A percentile compares a stretch with the other conserved stretches of the same genome.
phyloP scores from a whole-genome alignment of 805 yeast species.

The Suhomyces kilbournensis region DNA sequence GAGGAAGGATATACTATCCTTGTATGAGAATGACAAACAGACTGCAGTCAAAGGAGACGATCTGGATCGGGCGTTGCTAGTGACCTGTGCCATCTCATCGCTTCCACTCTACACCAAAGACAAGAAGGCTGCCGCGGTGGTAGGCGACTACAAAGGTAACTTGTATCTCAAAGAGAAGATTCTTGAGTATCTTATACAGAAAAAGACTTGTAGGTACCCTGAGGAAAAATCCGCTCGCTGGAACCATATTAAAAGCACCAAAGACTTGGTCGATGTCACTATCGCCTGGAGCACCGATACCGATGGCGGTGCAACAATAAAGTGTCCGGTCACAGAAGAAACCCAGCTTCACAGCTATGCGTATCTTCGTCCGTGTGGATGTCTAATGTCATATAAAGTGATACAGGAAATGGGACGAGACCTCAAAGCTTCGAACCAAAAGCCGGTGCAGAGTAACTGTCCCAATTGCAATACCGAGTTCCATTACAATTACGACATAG shows the following conservation, averaged over 20 bases:
- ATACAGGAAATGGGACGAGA: slow-evolving; percentile 17
- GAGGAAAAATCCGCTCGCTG: not conserved
- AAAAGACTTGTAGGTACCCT: not conserved
- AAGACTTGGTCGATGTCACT: slow-evolving; percentile 25
- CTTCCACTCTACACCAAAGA: slow-evolving; percentile 31
- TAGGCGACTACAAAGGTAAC: slow-evolving; percentile 66
- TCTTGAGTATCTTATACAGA: slow-evolving; percentile 34
- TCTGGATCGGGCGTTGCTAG: slow-evolving; percentile 32
- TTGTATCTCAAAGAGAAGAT: slow-evolving; percentile 63
- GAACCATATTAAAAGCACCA: slow-evolving; percentile 20
- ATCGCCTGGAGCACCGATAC: slow-evolving; percentile 16
- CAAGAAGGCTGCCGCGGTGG: slow-evolving; percentile 42
- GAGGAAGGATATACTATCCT: slow-evolving; percentile 46
- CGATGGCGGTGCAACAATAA: slow-evolving; percentile 12
- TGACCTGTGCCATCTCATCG: slow-evolving; percentile 48
- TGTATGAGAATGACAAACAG: slow-evolving; percentile 18
- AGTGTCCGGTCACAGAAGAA: slow-evolving; percentile 33
- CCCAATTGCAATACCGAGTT: slow-evolving; percentile 30
- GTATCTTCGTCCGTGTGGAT: slow-evolving; percentile 39
- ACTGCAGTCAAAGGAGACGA: slow-evolving; percentile 13
- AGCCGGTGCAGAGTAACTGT: slow-evolving; percentile 20
- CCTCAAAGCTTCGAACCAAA: slow-evolving; percentile 1
- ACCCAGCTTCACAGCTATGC: slow-evolving; percentile 18
- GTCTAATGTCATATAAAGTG: slow-evolving; percentile 29
- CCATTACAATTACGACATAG: slow-evolving; percentile 27